phyloP scores from a whole-genome alignment of 345 rosid species.

The Acer campestre region DNA sequence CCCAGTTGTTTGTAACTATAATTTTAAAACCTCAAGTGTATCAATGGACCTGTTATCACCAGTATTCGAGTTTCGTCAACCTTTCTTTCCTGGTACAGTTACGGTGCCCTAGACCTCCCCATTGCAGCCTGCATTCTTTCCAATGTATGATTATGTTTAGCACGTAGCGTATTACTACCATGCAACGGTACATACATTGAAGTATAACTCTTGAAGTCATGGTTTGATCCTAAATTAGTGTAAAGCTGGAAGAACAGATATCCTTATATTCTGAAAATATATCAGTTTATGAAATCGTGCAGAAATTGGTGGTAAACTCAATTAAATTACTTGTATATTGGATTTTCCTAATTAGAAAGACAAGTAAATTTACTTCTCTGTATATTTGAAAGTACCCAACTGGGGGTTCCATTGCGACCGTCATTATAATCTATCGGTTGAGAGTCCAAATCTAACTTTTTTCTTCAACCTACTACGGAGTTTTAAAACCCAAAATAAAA shows the following conservation, averaged over 20 bases:
- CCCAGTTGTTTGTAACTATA: conserved; percentile 21
- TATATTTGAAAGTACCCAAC: no score
- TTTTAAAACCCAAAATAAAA: no score
- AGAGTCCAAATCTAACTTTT: neutral
- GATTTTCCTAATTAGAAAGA: neutral
- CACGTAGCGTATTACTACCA: conserved; percentile 10
- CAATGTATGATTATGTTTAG: conserved; percentile 13
- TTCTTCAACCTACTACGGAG: no score
- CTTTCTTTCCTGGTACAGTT: neutral
- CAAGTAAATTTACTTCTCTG: neutral
- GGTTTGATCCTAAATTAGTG: conserved; percentile 16
- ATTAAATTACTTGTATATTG: neutral
- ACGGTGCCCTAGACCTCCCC: conserved; percentile 11
- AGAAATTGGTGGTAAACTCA: neutral
- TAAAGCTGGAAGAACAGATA: conserved; percentile 12
- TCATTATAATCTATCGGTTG: neutral
- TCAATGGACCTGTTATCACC: neutral
- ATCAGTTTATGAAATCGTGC: neutral
- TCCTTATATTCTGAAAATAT: neutral
- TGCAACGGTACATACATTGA: conserved; percentile 7
- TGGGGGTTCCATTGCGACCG: neutral
- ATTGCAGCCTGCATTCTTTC: conserved; percentile 11
- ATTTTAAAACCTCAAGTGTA: conserved; percentile 12
- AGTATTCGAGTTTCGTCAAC: neutral
- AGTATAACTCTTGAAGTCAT: conserved; percentile 2